Evolutionary conservation across 331 rosid genomes (phyloP).

Genomic region (Quercus phellos): DNA sequence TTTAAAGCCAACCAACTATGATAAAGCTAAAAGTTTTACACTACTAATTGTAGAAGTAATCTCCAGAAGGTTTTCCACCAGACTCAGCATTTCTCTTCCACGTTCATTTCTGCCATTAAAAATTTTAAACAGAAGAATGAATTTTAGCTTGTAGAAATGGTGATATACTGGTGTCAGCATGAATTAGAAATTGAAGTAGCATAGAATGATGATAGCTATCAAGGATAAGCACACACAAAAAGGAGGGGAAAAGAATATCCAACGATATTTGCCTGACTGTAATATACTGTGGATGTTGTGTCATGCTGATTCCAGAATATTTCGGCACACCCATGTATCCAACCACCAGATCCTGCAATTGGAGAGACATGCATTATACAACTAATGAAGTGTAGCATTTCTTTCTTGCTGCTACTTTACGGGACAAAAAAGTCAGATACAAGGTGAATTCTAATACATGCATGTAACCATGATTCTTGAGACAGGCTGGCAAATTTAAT

Average conservation of each 20-base stretch:
- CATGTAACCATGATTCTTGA: not conserved
- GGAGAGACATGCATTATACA: not conserved
- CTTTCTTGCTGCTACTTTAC: constrained; percentile 5
- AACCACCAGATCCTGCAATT: constrained; percentile 77
- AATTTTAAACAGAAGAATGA: constrained; percentile 4
- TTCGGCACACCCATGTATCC: constrained; percentile 99
- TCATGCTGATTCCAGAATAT: constrained; percentile 85
- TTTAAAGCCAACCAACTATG: constrained; percentile 11
- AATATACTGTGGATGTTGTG: constrained; percentile 94
- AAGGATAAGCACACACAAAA: not conserved
- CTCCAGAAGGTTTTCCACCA: constrained; percentile 66
- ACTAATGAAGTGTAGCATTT: not conserved
- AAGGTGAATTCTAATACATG: constrained; percentile 2
- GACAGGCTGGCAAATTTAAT: not conserved
- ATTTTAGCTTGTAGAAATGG: constrained; percentile 10
- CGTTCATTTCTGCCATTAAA: constrained; percentile 71
- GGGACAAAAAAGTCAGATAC: constrained; percentile 8
- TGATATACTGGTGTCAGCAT: not conserved
- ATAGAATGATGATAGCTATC: not conserved
- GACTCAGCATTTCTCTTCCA: constrained; percentile 82
- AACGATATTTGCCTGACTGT: constrained; percentile 69
- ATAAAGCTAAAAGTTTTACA: constrained; percentile 40
- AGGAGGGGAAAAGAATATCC: not conserved
- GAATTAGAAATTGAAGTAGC: not conserved
- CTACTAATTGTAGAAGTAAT: constrained; percentile 57